Evolutionary conservation across 495 filamentous ascomycete genomes (phyloP).

Genomic region (Haplographium delicatum): DNA sequence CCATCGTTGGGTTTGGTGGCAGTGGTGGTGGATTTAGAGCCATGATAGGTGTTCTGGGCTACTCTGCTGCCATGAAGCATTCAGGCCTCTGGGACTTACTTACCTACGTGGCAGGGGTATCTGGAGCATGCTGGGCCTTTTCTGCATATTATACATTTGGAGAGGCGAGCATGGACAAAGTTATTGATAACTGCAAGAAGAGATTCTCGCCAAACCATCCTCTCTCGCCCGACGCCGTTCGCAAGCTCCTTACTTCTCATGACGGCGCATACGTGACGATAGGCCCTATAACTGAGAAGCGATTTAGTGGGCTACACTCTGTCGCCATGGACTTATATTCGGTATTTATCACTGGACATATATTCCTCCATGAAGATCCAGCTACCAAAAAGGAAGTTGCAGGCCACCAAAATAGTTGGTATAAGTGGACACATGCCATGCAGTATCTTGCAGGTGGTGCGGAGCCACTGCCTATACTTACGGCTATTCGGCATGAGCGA

Average conservation of each 20-base stretch:
- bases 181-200: conserved; percentile 22
- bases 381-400: conserved; percentile 2
- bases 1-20: conserved; percentile 25
- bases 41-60: conserved; percentile 27
- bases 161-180: background rate
- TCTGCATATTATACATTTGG: conserved; percentile 21
- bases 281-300: conserved; percentile 26
- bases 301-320: conserved; percentile 22
- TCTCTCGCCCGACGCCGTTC: conserved; percentile 24
- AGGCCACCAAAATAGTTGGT: conserved; percentile 15
- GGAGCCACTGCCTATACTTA: conserved; percentile 28
- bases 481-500: conserved; percentile 27
- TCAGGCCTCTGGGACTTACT: conserved; percentile 28
- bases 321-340: conserved; percentile 30
- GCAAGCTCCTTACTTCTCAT: conserved; percentile 15
- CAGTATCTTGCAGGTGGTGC: conserved; percentile 16
- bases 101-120: conserved; percentile 27
- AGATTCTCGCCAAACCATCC: conserved; percentile 18
- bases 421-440: conserved; percentile 20
- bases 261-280: conserved; percentile 24
- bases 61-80: conserved; percentile 25
- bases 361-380: conserved; percentile 23
- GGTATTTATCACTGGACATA: conserved; percentile 27
- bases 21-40: conserved; percentile 29
- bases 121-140: conserved; percentile 28